phyloP scores from a whole-genome alignment of 306 rosid genomes.

The Quercus wislizeni region DNA sequence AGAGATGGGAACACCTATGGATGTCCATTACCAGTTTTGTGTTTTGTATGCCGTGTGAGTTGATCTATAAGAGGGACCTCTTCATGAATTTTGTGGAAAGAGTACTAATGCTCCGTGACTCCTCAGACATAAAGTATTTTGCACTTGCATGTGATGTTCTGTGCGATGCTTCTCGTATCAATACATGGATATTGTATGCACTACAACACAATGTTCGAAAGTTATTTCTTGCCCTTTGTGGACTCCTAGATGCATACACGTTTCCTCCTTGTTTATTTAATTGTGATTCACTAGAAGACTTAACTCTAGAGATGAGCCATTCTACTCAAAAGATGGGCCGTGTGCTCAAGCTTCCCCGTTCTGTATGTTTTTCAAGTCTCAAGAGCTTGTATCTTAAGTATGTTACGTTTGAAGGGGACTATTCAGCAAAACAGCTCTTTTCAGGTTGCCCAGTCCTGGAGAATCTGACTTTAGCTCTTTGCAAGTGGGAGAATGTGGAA shows the following conservation, averaged over 20 bases:
- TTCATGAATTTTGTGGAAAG: constrained; percentile 19
- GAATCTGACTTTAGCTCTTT: constrained; percentile 3
- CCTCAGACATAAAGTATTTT: neutral
- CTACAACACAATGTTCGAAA: constrained; percentile 7
- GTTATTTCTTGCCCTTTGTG: neutral
- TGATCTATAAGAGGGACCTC: neutral
- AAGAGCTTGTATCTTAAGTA: neutral
- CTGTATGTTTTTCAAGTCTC: constrained; percentile 9
- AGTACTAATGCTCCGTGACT: constrained; percentile 1
- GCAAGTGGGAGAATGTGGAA: constrained; percentile 19
- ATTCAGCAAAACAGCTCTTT: constrained; percentile 7
- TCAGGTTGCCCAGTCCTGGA: constrained; percentile 24
- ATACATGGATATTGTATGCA: constrained; percentile 11
- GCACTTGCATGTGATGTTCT: neutral
- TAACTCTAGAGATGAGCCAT: neutral
- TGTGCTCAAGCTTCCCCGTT: constrained; percentile 13
- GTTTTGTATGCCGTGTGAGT: too few relatives aligned
- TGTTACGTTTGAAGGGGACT: neutral
- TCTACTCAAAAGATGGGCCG: too few relatives aligned
- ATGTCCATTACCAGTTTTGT: neutral
- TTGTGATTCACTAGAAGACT: constrained; percentile 1
- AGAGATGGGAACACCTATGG: constrained; percentile 20
- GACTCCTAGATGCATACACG: neutral
- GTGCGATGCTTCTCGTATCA: neutral
- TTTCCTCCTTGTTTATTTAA: constrained; percentile 12